These are phyloP conservation scores for Ceratobasidium sp. DNA, from an alignment of 1,284 basidiomycete genomes.

Conservation along the genomic window DNA sequence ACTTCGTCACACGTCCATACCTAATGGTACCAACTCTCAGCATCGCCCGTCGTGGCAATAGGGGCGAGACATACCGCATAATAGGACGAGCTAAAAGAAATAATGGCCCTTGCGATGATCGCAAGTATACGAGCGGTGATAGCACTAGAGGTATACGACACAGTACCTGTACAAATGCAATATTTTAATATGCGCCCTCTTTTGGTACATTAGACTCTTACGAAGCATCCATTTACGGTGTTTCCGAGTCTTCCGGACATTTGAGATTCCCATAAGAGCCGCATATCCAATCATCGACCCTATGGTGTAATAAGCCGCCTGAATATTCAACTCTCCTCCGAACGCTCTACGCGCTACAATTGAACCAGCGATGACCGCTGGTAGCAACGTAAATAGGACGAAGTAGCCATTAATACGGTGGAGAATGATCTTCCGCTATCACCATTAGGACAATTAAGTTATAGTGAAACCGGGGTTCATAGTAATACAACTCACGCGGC, in stretches of 20 bases:
- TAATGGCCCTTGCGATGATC: conserved; percentile 29
- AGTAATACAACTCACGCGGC: conserved; percentile 42
- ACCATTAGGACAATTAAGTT: neutral
- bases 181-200: neutral
- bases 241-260: conserved; percentile 42
- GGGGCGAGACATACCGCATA: conserved; percentile 39
- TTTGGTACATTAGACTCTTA: conserved; percentile 15
- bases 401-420: conserved; percentile 48
- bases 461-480: no score
- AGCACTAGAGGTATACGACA: conserved; percentile 28
- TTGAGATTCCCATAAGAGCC: conserved; percentile 41
- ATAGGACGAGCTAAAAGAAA: conserved; percentile 37
- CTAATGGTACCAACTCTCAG: neutral
- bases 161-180: conserved; percentile 31
- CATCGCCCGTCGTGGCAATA: neutral
- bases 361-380: conserved; percentile 37
- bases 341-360: conserved; percentile 46
- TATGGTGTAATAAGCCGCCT: conserved; percentile 39
- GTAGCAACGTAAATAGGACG: conserved; percentile 30
- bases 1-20: conserved; percentile 48
- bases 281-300: conserved; percentile 42
- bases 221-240: conserved; percentile 49
- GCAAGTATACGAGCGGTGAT: conserved; percentile 45
- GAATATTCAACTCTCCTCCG: conserved; percentile 41
- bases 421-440: conserved; percentile 46